Evolutionary conservation across 2,329 filamentous ascomycete species (phyloP).

Genomic region (Spiromastix sp.): DNA sequence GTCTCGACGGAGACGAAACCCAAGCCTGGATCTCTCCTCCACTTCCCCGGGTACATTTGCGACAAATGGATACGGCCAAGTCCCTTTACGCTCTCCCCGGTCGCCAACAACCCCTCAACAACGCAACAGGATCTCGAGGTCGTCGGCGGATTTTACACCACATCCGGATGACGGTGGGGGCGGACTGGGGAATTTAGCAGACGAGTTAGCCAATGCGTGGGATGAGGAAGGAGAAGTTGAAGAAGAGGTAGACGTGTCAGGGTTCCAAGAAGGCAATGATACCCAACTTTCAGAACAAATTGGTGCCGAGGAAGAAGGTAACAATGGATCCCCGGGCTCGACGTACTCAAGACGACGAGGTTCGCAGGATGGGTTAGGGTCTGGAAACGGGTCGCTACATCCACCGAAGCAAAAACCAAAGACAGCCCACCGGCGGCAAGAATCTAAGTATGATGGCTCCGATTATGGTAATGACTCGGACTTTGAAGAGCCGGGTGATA

Average conservation of each 20-base stretch:
- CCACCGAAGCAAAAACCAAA: slow-evolving; percentile 29
- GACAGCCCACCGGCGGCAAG: slow-evolving; percentile 26
- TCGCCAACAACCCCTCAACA: slow-evolving; percentile 26
- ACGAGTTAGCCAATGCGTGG: slow-evolving; percentile 53
- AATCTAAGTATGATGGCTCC: slow-evolving; percentile 45
- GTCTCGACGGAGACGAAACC: slow-evolving; percentile 27
- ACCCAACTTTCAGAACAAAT: slow-evolving; percentile 11
- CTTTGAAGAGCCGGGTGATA: slow-evolving; percentile 40
- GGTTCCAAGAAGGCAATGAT: slow-evolving; percentile 22
- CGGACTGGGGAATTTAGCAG: slow-evolving; percentile 51
- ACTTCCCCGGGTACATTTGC: slow-evolving; percentile 23
- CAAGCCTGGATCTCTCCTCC: slow-evolving; percentile 26
- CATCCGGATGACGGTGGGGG: slow-evolving; percentile 23
- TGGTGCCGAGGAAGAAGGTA: slow-evolving; percentile 22
- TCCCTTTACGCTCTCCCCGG: slow-evolving; percentile 29
- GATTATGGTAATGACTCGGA: slow-evolving; percentile 49
- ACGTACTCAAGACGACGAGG: slow-evolving; percentile 5
- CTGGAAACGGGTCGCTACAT: slow-evolving; percentile 10
- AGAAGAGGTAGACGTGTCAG: slow-evolving; percentile 33
- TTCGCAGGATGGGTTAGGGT: slow-evolving; percentile 5
- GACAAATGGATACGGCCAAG: slow-evolving; percentile 22
- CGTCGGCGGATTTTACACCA: slow-evolving; percentile 30
- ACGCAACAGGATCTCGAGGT: slow-evolving; percentile 25
- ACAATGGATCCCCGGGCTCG: slow-evolving; percentile 4
- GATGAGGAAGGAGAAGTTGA: slow-evolving; percentile 42